phyloP scores from a whole-genome alignment of 2,329 filamentous ascomycete species.

The Aquanectria penicillioides region DNA sequence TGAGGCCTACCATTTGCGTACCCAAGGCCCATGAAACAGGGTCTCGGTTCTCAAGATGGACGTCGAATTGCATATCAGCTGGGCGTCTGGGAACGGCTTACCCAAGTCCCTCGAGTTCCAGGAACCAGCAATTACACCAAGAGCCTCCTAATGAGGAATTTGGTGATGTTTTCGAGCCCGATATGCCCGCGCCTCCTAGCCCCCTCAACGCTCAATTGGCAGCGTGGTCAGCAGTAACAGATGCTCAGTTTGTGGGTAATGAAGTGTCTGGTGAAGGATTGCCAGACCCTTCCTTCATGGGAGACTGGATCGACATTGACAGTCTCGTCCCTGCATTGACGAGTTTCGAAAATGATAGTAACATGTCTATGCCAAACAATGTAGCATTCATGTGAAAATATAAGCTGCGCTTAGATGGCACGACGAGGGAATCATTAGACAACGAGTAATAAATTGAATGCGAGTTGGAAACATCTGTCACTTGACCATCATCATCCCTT shows the following conservation, averaged over 20 bases:
- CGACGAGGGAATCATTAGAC: too few species aligned
- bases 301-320: slow-evolving; percentile 13
- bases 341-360: slow-evolving; percentile 5
- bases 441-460: too few species aligned
- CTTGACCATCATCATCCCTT: too few species aligned
- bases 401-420: not conserved
- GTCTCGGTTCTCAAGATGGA: not conserved
- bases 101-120: slow-evolving; percentile 10
- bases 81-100: not conserved
- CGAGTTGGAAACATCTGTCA: too few species aligned
- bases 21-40: not conserved
- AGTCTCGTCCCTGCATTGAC: slow-evolving; percentile 7
- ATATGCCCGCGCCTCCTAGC: not conserved
- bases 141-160: not conserved
- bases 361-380: not conserved
- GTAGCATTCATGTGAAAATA: slow-evolving; percentile 6
- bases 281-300: slow-evolving; percentile 2
- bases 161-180: not conserved
- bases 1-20: not conserved
- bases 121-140: not conserved
- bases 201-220: not conserved
- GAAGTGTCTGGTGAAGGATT: not conserved
- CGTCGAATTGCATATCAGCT: not conserved
- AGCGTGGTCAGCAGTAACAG: not conserved
- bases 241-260: not conserved